phyloP scores from a whole-genome alignment of 352 stramenopile genomes.

The Aphanomyces euteiches region DNA sequence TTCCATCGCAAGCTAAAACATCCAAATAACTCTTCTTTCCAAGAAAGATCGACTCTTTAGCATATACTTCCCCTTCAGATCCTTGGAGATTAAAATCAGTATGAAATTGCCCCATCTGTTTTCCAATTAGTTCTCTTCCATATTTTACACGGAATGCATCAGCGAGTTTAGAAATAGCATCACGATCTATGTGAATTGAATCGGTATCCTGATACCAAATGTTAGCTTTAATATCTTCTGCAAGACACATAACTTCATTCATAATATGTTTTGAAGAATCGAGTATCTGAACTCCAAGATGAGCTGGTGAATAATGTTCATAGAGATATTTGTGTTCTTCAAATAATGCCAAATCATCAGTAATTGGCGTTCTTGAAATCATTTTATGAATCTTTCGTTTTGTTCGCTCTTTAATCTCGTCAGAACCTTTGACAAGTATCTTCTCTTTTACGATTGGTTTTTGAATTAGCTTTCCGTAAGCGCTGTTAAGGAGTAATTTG shows the following conservation, averaged over 20 bases:
- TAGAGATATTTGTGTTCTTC: constrained; percentile 31
- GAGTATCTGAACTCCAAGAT: constrained; percentile 31
- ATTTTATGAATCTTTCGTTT: constrained; percentile 28
- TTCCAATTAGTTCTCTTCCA: constrained; percentile 26
- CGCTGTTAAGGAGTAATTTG: constrained; percentile 30
- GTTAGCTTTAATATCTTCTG: constrained; percentile 28
- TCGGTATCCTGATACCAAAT: constrained; percentile 33
- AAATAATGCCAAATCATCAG: constrained; percentile 30
- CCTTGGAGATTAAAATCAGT: constrained; percentile 28
- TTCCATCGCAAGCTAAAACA: constrained; percentile 30
- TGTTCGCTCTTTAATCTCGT: constrained; percentile 29
- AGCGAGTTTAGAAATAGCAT: constrained; percentile 13
- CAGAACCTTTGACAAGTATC: constrained; percentile 21
- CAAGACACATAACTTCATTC: constrained; percentile 33
- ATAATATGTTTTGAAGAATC: constrained; percentile 31
- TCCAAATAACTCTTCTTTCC: constrained; percentile 31
- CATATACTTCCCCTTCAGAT: constrained; percentile 28
- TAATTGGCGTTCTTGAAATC: constrained; percentile 29
- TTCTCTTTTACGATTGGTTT: constrained; percentile 33
- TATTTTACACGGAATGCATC: constrained; percentile 29
- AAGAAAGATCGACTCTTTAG: constrained; percentile 30
- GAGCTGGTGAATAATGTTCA: constrained; percentile 25
- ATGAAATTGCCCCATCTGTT: constrained; percentile 26
- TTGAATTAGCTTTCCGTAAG: constrained; percentile 30
- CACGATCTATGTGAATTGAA: constrained; percentile 30